phyloP scores from a whole-genome alignment of 345 rosid species.

The Microcos paniculata region DNA sequence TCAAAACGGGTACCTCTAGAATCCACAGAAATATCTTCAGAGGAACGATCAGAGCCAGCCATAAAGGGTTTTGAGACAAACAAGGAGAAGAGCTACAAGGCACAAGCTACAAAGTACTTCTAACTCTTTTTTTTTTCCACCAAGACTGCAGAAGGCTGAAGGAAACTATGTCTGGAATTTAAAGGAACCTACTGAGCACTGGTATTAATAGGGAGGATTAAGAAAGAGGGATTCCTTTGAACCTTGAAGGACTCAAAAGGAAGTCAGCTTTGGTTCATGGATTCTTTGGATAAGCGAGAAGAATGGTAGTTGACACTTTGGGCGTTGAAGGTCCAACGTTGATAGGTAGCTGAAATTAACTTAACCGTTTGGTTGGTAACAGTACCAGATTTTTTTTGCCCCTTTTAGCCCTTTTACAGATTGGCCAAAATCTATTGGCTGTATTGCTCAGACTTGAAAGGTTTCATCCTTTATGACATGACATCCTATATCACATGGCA shows the following conservation, averaged over 20 bases:
- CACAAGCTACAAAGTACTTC: too few relatives aligned
- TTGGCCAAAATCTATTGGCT: background rate
- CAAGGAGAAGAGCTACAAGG: background rate
- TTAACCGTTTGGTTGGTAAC: conserved; percentile 9
- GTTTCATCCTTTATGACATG: too few relatives aligned
- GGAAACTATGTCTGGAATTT: background rate
- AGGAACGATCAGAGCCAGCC: conserved; percentile 46
- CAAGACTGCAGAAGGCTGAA: background rate
- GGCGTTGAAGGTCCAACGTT: conserved; percentile 33
- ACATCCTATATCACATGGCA: too few relatives aligned
- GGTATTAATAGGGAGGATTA: conserved; percentile 14
- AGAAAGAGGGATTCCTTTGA: background rate
- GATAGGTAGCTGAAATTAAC: conserved; percentile 50
- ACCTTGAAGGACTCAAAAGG: background rate
- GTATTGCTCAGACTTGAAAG: background rate
- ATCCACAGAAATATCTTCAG: conserved; percentile 28
- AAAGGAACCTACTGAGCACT: background rate
- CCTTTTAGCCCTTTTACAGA: too few relatives aligned
- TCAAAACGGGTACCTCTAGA: conserved; percentile 27
- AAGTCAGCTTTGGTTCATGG: background rate
- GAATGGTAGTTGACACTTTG: conserved; percentile 47
- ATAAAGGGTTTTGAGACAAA: conserved; percentile 15
- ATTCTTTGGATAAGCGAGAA: background rate
- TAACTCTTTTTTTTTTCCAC: too few relatives aligned
- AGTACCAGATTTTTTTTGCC: background rate